phyloP scores from a whole-genome alignment of 208 protist species.

The Trypanosoma melophagium region DNA sequence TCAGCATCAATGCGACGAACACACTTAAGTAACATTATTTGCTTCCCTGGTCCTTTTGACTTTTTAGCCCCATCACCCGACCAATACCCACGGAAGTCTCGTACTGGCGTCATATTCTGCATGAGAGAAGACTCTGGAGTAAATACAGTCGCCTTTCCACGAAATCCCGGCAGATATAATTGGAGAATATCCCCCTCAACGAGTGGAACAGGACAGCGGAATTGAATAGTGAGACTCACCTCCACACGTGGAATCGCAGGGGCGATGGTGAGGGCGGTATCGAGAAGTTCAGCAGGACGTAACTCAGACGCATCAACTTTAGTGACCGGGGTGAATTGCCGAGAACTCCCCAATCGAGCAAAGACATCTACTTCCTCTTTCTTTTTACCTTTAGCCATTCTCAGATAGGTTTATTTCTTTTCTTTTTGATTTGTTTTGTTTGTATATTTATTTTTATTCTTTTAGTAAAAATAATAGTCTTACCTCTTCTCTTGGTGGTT shows the following conservation, averaged over 20 bases:
- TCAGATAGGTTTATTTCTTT: slow-evolving; percentile 3
- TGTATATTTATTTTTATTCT: not conserved
- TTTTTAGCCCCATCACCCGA: slow-evolving; percentile 61
- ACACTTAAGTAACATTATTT: slow-evolving; percentile 69
- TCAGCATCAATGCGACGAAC: slow-evolving; percentile 50
- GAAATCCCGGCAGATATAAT: slow-evolving; percentile 66
- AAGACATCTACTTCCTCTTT: slow-evolving; percentile 29
- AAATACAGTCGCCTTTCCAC: slow-evolving; percentile 48
- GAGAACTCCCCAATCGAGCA: slow-evolving; percentile 12
- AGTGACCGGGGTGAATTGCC: not conserved
- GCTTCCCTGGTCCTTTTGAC: slow-evolving; percentile 54
- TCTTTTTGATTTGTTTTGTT: not conserved
- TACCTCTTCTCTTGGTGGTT: too few relatives aligned
- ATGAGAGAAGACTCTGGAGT: slow-evolving; percentile 34
- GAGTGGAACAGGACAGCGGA: slow-evolving; percentile 63
- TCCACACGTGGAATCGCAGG: slow-evolving; percentile 63
- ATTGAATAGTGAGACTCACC: slow-evolving; percentile 58
- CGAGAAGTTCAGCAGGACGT: slow-evolving; percentile 50
- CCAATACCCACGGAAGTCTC: slow-evolving; percentile 76
- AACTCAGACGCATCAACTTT: slow-evolving; percentile 17
- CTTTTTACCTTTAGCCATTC: slow-evolving; percentile 22
- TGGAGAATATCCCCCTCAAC: slow-evolving; percentile 59
- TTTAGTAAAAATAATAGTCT: not conserved
- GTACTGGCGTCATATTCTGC: slow-evolving; percentile 20
- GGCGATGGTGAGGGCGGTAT: slow-evolving; percentile 49